Evolutionary conservation across 78 protist genomes (phyloP), one percentile per base, ranked within the genome.

Genomic region (Thecamonas trahens): DNA sequence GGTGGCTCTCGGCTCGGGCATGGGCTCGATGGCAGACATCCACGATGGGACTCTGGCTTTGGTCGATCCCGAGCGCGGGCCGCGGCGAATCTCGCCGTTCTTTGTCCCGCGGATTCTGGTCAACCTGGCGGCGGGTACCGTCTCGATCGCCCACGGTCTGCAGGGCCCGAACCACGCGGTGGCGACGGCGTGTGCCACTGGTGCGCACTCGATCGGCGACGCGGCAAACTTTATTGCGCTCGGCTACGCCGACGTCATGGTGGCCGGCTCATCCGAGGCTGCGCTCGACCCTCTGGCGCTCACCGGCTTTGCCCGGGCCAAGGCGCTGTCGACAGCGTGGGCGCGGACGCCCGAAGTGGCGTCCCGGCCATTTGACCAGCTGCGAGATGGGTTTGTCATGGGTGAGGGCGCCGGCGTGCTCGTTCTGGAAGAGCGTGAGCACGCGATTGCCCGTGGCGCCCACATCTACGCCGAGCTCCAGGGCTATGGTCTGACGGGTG

Each of bases 131-230:
- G 86, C 91, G 3, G 95, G 97, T 9, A 75, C 71, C 32, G 55
- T 90, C 29, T 32, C 72, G 37, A 87, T 92, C 17, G 14, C 40
- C 15, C 26, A 88, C 69, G 82, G 78, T 1, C 8, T 77, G 35
- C 20, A 22, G 57, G 98, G 98, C 15, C 95, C 95, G 24, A 91
- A 90, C 80, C 84, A 87, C 50, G 52, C 90, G 34, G 68, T 55
- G 34, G 67, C 79, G 22, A 88, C 96, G 4, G 98, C 98, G 31
- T 95, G 98, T 58, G 95, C 98, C 2, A 89, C 97, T 0, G 98
- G 96, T 0, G 94, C 95, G 2, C 94, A 92, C 50, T 24, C 85
- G 22, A 86, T 95, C 61, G 94, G 94, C 4, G 96, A 92, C 44
- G 90, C 87, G 47, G 31, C 29, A 28, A 24, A 44, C 37, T 61